Evolutionary conservation across 2,329 filamentous ascomycete genomes (phyloP), one percentile per base, ranked within the genome.

Genomic region (Xylariaceae sp.): DNA sequence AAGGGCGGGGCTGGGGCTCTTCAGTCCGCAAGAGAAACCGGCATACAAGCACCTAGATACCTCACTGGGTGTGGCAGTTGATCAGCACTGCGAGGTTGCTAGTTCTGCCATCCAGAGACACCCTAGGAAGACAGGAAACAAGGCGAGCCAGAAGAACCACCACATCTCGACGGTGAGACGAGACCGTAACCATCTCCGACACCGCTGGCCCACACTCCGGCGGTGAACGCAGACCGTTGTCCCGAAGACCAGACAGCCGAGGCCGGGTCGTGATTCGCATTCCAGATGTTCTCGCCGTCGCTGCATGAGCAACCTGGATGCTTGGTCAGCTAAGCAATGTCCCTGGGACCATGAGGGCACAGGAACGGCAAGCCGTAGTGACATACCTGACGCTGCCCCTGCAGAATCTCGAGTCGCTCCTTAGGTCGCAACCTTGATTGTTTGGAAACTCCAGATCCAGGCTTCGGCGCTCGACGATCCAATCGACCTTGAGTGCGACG

Each of bases 381-480:
- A 49, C 57, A 44, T 58, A 84, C 81, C 74, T 74, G 0, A 85
- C 77, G 51, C 78, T 83, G 2, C 81, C 81, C 36, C 80, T 71
- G 61, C 81, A 85, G 68, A 85, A 86, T 26, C 75, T 72, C 44
- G 80, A 64, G 61, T 85, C 83, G 56, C 79, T 84, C 3, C 80
- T 75, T 29, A 85, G 65, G 57, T 84, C 81, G 56, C 81, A 85
- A 12, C 74, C 70, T 50, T 70, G 70, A 57, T 81, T 73, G 51
- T 81, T 83, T 4, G 85, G 86, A 61, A 84, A 86, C 59, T 87
- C 80, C 8, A 89, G 76, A 54, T 86, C 82, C 34, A 84, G 73
- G 43, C 73, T 77, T 16, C 83, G 77, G 12, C 86, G 78, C 61
- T 86, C 77, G 54, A 88, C 74, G 4, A 89, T 74, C 86, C 86